Conservation (phyloP, 768 basidiomycete genomes). For the Lepiota venenata region DNA sequence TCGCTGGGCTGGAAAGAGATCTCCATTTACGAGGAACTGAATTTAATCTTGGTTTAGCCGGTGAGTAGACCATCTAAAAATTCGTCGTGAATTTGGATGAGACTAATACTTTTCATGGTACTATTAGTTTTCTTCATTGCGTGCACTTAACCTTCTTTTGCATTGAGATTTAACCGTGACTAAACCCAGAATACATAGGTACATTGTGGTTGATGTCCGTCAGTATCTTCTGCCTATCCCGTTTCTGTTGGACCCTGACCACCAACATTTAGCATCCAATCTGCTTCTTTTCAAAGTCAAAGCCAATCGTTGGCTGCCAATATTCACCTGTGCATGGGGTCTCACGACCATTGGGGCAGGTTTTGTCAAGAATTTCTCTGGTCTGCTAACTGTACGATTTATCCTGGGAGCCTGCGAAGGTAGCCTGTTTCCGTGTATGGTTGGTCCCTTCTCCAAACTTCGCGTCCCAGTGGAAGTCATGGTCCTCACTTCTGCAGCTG, state of each 20-base stretch:
- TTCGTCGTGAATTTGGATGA: background rate
- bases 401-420: slow-evolving; percentile 27
- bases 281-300: background rate
- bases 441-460: slow-evolving; percentile 2
- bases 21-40: slow-evolving; percentile 23
- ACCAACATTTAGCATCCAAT: background rate
- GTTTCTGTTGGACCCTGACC: background rate
- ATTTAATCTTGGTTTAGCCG: slow-evolving; percentile 20
- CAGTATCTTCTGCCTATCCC: background rate
- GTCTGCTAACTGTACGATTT: slow-evolving; percentile 24
- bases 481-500: background rate
- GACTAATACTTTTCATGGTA: background rate
- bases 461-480: too few species aligned
- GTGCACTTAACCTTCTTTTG: background rate
- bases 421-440: slow-evolving; percentile 30
- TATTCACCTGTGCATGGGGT: slow-evolving; percentile 4
- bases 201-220: slow-evolving; percentile 5
- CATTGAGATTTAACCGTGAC: background rate
- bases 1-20: slow-evolving; percentile 24
- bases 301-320: slow-evolving; percentile 2
- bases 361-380: slow-evolving; percentile 21
- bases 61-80: background rate
- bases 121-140: slow-evolving; percentile 1
- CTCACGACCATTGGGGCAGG: slow-evolving; percentile 14
- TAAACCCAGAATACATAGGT: background rate